Conservation (phyloP, 768 basidiomycete species). For the Nevesoporus exiguus region DNA sequence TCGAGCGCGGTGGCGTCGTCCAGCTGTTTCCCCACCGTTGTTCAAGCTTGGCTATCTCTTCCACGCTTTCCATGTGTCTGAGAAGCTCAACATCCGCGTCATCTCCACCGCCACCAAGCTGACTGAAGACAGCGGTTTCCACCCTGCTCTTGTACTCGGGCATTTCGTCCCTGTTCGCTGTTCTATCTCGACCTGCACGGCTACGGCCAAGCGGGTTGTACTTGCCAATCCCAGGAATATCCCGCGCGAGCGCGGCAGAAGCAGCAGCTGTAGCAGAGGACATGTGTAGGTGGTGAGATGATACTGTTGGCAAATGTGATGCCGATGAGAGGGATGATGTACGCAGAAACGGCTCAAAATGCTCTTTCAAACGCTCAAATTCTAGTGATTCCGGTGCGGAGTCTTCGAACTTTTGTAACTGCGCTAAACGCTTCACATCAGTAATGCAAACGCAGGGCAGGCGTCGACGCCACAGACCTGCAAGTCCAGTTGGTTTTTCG, state of each 20-base stretch:
- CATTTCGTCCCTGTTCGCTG: conserved; percentile 73
- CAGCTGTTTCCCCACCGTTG: conserved; percentile 83
- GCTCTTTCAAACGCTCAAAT: conserved; percentile 93
- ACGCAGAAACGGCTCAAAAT: conserved; percentile 93
- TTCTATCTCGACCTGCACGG: conserved; percentile 55
- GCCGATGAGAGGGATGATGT: conserved; percentile 74
- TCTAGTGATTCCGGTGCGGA: conserved; percentile 80
- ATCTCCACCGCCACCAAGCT: conserved; percentile 54
- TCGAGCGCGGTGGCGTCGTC: conserved; percentile 59
- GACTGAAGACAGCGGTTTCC: conserved; percentile 56
- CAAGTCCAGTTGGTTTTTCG: conserved; percentile 94
- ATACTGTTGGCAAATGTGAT: conserved; percentile 46
- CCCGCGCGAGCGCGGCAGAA: conserved; percentile 82
- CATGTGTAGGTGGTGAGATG: conserved; percentile 70
- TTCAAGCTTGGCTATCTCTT: conserved; percentile 66
- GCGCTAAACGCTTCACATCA: conserved; percentile 48
- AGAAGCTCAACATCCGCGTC: conserved; percentile 72
- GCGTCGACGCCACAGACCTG: conserved; percentile 50
- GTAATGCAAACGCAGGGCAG: not conserved
- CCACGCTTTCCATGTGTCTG: conserved; percentile 55
- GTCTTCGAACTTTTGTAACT: conserved; percentile 88
- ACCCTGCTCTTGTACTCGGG: conserved; percentile 70
- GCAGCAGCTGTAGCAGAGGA: conserved; percentile 88
- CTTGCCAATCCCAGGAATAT: conserved; percentile 79
- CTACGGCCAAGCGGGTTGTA: conserved; percentile 60